A percentile compares a stretch with the other conserved stretches of the same genome.
Evolutionary conservation across 495 filamentous ascomycete species (phyloP).

Genomic region (Patellaria atrata): DNA sequence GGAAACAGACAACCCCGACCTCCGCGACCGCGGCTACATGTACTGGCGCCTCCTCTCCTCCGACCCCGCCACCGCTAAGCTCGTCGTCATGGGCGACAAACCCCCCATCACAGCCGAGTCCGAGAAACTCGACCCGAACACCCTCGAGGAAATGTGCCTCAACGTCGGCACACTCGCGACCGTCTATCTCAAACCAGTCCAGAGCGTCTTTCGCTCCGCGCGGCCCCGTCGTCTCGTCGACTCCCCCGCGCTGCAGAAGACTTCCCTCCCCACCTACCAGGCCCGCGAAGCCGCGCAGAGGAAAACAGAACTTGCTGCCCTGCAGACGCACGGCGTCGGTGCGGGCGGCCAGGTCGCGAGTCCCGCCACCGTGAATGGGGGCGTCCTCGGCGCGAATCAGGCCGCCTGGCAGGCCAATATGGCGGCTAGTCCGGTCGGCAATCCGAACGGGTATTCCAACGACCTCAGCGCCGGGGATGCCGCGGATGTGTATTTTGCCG

Average conservation of each 20-base stretch:
- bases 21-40: conserved; percentile 94
- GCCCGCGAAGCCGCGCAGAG: conserved; percentile 33
- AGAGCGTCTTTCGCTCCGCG: conserved; percentile 91
- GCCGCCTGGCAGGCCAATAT: too few relatives aligned
- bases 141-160: conserved; percentile 92
- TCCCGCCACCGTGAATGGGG: conserved; percentile 17
- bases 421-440: conserved; percentile 37
- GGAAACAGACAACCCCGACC: conserved; percentile 95
- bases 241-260: conserved; percentile 68
- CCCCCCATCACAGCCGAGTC: conserved; percentile 88
- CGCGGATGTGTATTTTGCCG: conserved; percentile 37
- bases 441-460: conserved; percentile 43
- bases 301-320: conserved; percentile 7
- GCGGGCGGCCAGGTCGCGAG: conserved; percentile 29
- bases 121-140: conserved; percentile 81
- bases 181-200: conserved; percentile 93
- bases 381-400: too few relatives aligned
- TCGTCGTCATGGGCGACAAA: conserved; percentile 92
- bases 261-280: conserved; percentile 21
- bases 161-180: conserved; percentile 93
- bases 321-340: conserved; percentile 17
- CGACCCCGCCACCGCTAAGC: conserved; percentile 72
- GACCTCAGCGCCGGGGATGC: conserved; percentile 27
- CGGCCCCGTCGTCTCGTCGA: conserved; percentile 63
- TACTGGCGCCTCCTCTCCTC: conserved; percentile 97